These are phyloP conservation scores for Apiotrichum mycotoxinovorans DNA, from an alignment of 1,284 basidiomycete genomes.

Conservation along the genomic window DNA sequence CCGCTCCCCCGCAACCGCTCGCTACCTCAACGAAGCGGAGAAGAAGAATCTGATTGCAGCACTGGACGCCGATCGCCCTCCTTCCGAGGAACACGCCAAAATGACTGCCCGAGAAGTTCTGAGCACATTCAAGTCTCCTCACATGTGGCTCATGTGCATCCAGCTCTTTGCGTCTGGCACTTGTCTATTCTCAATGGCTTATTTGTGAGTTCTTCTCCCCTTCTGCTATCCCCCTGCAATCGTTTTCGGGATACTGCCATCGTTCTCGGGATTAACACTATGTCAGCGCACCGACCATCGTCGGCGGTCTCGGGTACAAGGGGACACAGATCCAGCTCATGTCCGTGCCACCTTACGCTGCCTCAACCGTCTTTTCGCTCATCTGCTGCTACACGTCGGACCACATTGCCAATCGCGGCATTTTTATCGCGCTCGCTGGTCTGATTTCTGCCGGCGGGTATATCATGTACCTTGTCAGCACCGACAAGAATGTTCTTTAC, in stretches of 20 bases:
- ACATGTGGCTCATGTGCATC: slow-evolving; percentile 27
- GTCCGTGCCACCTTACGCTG: slow-evolving; percentile 58
- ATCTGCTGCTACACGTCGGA: slow-evolving; percentile 57
- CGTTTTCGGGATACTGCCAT: too few species aligned
- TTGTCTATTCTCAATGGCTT: slow-evolving; percentile 58
- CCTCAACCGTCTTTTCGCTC: slow-evolving; percentile 55
- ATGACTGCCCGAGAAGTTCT: slow-evolving; percentile 54
- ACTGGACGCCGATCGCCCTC: slow-evolving; percentile 21
- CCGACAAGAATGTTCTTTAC: slow-evolving; percentile 34
- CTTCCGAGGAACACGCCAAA: slow-evolving; percentile 45
- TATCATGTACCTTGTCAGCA: slow-evolving; percentile 35
- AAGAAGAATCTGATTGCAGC: slow-evolving; percentile 45
- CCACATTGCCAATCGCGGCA: slow-evolving; percentile 55
- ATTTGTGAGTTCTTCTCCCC: slow-evolving; percentile 25
- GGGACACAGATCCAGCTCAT: slow-evolving; percentile 44
- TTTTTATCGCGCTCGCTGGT: slow-evolving; percentile 35
- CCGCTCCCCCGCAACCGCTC: slow-evolving; percentile 37
- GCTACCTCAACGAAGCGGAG: slow-evolving; percentile 53
- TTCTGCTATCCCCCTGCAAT: too few species aligned
- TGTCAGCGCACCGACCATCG: slow-evolving; percentile 46
- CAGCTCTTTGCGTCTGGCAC: slow-evolving; percentile 35
- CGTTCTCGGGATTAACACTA: too few species aligned
- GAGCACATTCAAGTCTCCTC: slow-evolving; percentile 27
- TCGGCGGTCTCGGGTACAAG: slow-evolving; percentile 55
- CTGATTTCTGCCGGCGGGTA: slow-evolving; percentile 36